A percentile compares a stretch with the other conserved stretches of the same genome.
These are phyloP conservation scores for Irineochytrium annulatum DNA, from an alignment of 192 early-diverging fungal genomes.

Conservation along the genomic window DNA sequence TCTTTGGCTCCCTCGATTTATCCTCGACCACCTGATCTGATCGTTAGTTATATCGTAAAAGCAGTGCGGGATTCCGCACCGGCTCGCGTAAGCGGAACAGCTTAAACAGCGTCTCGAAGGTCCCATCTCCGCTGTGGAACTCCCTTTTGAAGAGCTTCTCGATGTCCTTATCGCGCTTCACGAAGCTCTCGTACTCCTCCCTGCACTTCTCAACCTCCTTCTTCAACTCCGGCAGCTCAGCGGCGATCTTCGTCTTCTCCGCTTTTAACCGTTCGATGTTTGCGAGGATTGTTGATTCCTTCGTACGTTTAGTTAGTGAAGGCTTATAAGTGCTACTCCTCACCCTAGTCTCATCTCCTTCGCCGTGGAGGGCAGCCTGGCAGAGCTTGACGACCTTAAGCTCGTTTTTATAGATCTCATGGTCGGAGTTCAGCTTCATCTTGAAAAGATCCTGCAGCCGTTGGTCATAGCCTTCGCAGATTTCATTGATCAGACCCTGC, in stretches of 20 bases:
- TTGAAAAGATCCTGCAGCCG: conserved; percentile 37
- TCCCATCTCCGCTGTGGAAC: conserved; percentile 29
- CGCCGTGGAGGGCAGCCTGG: conserved; percentile 28
- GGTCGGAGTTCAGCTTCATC: conserved; percentile 44
- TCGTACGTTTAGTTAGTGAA: conserved; percentile 6
- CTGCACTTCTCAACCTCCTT: conserved; percentile 49
- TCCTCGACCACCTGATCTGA: not conserved
- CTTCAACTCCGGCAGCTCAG: conserved; percentile 57
- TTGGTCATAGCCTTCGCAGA: conserved; percentile 46
- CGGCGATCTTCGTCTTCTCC: conserved; percentile 28
- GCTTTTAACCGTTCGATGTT: conserved; percentile 38
- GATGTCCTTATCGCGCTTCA: conserved; percentile 54
- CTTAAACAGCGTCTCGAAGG: conserved; percentile 37
- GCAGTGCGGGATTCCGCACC: conserved; percentile 7
- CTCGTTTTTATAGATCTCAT: conserved; percentile 44
- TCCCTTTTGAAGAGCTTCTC: conserved; percentile 56
- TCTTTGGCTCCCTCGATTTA: not conserved
- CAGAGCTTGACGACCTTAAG: conserved; percentile 45
- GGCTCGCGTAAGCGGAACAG: conserved; percentile 44
- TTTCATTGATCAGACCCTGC: conserved; percentile 44
- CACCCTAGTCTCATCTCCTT: conserved; percentile 44
- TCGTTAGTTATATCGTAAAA: not conserved
- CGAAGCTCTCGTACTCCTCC: conserved; percentile 51
- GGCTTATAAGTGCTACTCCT: not conserved
- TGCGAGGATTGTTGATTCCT: conserved; percentile 36